Evolutionary conservation across 345 rosid genomes (phyloP).

Genomic region (Microthlaspi erraticum): DNA sequence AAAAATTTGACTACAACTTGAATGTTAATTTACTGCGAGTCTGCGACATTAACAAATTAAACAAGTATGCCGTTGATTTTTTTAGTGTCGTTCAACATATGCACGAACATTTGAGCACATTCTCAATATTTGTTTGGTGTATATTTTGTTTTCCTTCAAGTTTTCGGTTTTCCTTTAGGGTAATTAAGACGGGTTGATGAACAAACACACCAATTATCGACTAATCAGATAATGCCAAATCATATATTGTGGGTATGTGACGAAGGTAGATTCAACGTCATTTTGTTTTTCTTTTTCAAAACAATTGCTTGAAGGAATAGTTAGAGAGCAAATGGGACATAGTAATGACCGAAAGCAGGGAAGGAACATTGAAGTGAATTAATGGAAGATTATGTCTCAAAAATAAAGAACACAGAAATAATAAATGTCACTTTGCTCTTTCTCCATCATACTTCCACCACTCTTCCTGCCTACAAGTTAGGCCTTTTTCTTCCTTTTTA

Average conservation of each 20-base stretch:
- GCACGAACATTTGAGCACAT: no score
- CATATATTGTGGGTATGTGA: slow-evolving; percentile 13
- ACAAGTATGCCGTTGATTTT: no score
- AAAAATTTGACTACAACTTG: no score
- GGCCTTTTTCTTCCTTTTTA: slow-evolving; percentile 20
- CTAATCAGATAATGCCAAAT: background rate
- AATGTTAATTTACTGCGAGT: no score
- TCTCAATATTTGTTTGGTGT: slow-evolving; percentile 1
- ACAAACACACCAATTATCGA: background rate
- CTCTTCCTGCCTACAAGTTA: slow-evolving; percentile 37
- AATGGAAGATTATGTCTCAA: slow-evolving; percentile 41
- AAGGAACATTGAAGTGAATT: slow-evolving; percentile 42
- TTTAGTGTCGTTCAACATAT: no score
- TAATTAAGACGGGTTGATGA: no score
- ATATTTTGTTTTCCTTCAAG: background rate
- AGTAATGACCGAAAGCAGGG: slow-evolving; percentile 43
- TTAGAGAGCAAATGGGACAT: slow-evolving; percentile 30
- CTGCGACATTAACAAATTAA: no score
- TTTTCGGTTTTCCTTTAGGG: no score
- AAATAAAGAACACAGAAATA: slow-evolving; percentile 24
- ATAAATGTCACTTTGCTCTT: slow-evolving; percentile 33
- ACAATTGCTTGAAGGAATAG: background rate
- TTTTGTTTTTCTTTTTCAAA: background rate
- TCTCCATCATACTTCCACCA: slow-evolving; percentile 44
- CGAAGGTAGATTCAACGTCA: slow-evolving; percentile 23